Evolutionary conservation across 179 eudicot genomes (phyloP).

Genomic region (Amaranthus tricolor): DNA sequence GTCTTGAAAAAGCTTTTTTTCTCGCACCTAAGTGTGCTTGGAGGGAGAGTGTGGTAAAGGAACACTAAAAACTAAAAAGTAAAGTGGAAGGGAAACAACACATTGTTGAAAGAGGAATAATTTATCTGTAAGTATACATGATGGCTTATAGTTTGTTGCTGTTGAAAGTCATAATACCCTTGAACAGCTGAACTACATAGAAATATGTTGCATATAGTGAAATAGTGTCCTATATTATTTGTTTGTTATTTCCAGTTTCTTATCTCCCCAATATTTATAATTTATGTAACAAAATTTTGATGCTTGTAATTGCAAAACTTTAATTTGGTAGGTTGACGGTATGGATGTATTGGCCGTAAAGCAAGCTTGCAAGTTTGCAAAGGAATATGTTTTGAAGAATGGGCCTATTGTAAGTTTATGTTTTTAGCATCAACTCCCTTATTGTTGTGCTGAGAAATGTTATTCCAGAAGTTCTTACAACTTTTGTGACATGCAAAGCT

Average conservation of each 20-base stretch:
- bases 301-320: not conserved
- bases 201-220: not conserved
- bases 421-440: not conserved
- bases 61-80: too few relatives aligned
- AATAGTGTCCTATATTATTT: too few relatives aligned
- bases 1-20: too few relatives aligned
- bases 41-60: too few relatives aligned
- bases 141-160: not conserved
- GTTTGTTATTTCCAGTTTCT: too few relatives aligned
- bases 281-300: not conserved
- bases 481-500: not conserved
- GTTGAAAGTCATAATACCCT: not conserved
- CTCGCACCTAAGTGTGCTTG: too few relatives aligned
- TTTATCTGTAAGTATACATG: too few relatives aligned
- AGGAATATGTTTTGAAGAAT: constrained; percentile 85
- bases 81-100: too few relatives aligned
- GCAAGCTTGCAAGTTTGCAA: constrained; percentile 90
- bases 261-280: not conserved
- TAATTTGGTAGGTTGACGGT: constrained; percentile 76
- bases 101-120: too few relatives aligned
- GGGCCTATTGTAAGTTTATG: constrained; percentile 85
- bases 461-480: not conserved
- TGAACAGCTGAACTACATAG: not conserved
- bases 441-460: too few relatives aligned
- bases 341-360: constrained; percentile 99